Conservation (phyloP, 768 basidiomycete species). For the Obba rivulosa region DNA sequence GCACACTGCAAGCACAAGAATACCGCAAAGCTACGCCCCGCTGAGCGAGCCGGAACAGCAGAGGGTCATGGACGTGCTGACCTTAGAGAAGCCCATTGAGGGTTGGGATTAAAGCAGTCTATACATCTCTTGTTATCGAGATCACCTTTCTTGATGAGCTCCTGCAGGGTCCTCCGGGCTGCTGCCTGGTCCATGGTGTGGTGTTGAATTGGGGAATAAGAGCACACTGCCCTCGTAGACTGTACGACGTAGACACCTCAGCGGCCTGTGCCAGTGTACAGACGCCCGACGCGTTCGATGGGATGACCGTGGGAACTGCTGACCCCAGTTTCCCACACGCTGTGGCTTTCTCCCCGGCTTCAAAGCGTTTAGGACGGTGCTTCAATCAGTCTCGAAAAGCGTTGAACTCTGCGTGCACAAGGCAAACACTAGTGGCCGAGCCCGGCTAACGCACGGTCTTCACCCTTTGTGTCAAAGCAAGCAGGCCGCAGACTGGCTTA, state of each 20-base stretch:
- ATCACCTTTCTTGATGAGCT: constrained; percentile 67
- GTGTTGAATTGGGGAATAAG: constrained; percentile 8
- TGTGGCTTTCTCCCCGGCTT: too few relatives aligned
- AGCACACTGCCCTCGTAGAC: too few relatives aligned
- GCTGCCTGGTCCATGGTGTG: constrained; percentile 48
- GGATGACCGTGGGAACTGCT: too few relatives aligned
- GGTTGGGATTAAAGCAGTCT: constrained; percentile 86
- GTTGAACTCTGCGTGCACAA: too few relatives aligned
- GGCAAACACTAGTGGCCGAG: too few relatives aligned
- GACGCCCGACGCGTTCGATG: too few relatives aligned
- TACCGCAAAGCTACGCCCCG: constrained; percentile 59
- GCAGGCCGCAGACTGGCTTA: too few relatives aligned
- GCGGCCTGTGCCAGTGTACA: not conserved
- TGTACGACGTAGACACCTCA: not conserved
- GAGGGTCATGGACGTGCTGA: constrained; percentile 22
- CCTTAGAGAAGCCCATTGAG: constrained; percentile 92
- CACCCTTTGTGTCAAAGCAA: too few relatives aligned
- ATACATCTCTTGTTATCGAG: constrained; percentile 73
- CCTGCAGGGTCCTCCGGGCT: constrained; percentile 67
- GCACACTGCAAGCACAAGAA: constrained; percentile 92
- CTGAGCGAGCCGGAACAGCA: not conserved
- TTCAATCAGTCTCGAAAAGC: too few relatives aligned
- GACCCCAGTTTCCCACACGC: too few relatives aligned
- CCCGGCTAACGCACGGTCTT: too few relatives aligned
- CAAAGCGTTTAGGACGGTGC: too few relatives aligned